Evolutionary conservation across 164 flowering plant species (phyloP).

Genomic region (Vitis rotundifolia): DNA sequence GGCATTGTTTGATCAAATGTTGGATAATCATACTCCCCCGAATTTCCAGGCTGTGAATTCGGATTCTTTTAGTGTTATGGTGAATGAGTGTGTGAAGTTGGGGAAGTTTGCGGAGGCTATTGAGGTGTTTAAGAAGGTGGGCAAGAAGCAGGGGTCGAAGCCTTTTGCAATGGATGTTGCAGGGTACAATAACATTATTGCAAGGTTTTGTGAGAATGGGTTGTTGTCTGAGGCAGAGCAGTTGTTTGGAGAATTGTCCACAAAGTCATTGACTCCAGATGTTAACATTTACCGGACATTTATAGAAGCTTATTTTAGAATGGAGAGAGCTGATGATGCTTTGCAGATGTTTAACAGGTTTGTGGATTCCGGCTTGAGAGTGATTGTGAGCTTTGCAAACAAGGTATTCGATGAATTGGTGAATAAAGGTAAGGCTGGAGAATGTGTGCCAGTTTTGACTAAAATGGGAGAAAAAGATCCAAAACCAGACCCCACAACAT

Average conservation of each 20-base stretch:
- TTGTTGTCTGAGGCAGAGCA: constrained; percentile 68
- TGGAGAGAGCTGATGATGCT: constrained; percentile 58
- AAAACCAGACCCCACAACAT: constrained; percentile 60
- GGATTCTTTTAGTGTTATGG: constrained; percentile 69
- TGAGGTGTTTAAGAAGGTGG: constrained; percentile 52
- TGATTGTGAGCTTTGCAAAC: constrained; percentile 50
- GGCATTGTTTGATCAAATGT: constrained; percentile 66
- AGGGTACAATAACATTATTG: constrained; percentile 66
- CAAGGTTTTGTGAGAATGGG: constrained; percentile 58
- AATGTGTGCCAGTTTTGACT: constrained; percentile 46
- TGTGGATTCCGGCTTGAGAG: constrained; percentile 65
- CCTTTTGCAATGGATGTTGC: constrained; percentile 77
- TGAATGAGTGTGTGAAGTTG: constrained; percentile 60
- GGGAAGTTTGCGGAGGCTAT: constrained; percentile 54
- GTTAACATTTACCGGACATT: constrained; percentile 45
- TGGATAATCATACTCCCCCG: constrained; percentile 71
- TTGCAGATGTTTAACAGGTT: constrained; percentile 42
- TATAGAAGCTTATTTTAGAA: constrained; percentile 58
- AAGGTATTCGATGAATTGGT: constrained; percentile 52
- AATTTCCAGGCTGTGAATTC: constrained; percentile 66
- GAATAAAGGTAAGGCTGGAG: constrained; percentile 47
- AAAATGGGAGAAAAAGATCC: constrained; percentile 67
- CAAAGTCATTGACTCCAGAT: constrained; percentile 57
- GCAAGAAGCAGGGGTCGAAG: constrained; percentile 51
- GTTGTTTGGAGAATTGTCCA: constrained; percentile 42